Percentiles rank a stretch among this genome's conserved stretches.
These are phyloP conservation scores for Talaromyces trachyspermus DNA, from an alignment of 495 filamentous ascomycete genomes.

Conservation along the genomic window DNA sequence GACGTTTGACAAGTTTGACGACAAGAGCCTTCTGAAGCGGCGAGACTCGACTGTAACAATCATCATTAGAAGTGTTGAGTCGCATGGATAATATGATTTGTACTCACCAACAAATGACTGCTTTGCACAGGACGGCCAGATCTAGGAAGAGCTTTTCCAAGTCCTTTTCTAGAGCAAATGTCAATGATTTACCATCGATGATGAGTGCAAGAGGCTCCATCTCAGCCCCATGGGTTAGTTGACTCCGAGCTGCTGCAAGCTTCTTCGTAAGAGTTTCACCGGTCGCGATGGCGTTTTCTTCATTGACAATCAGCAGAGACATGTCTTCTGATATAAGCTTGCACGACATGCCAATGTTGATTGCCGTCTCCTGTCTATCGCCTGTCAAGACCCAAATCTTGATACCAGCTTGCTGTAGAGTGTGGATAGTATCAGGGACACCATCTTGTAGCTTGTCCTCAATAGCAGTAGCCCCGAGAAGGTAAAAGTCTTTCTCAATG, in stretches of 20 bases:
- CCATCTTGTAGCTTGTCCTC: slow-evolving; percentile 97
- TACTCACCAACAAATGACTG: slow-evolving; percentile 86
- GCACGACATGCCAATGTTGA: slow-evolving; percentile 99
- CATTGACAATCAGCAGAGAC: slow-evolving; percentile 94
- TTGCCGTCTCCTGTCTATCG: slow-evolving; percentile 96
- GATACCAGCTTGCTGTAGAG: slow-evolving; percentile 91
- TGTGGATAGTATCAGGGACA: slow-evolving; percentile 97
- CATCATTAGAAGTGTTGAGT: slow-evolving; percentile 10
- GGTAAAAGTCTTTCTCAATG: slow-evolving; percentile 83
- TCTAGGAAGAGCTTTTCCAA: slow-evolving; percentile 92
- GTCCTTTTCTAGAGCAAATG: slow-evolving; percentile 87
- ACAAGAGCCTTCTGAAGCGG: slow-evolving; percentile 98
- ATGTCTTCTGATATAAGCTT: slow-evolving; percentile 98
- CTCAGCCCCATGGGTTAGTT: slow-evolving; percentile 65
- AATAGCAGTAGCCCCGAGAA: slow-evolving; percentile 94
- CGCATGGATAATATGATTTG: neutral
- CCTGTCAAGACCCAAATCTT: slow-evolving; percentile 99
- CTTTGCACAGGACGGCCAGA: slow-evolving; percentile 92
- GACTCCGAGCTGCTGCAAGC: slow-evolving; percentile 72
- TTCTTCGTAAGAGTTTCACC: slow-evolving; percentile 87
- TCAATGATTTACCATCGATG: slow-evolving; percentile 93
- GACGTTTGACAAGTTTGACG: slow-evolving; percentile 96
- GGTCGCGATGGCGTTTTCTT: slow-evolving; percentile 68
- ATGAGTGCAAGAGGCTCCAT: slow-evolving; percentile 86
- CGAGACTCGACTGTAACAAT: slow-evolving; percentile 71